Percentiles rank a stretch among this genome's conserved stretches.
phyloP scores from a whole-genome alignment of 1,284 basidiomycete genomes.

The Boletus coffeatus region DNA sequence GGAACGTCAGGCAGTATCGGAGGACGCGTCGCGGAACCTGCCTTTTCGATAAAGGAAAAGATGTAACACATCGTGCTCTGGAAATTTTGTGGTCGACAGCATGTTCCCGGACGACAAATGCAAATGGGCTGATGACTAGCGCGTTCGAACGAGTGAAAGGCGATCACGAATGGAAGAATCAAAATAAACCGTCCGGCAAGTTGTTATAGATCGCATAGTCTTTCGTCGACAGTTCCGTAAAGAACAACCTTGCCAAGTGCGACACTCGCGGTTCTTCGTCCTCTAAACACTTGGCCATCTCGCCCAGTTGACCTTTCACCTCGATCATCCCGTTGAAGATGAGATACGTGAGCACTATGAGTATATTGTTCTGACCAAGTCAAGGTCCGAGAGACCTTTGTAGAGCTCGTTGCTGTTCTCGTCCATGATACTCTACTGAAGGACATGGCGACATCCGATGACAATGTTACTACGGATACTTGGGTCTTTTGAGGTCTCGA shows the following conservation, averaged over 20 bases:
- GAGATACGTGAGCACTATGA: slow-evolving; percentile 98
- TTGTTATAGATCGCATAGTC: slow-evolving; percentile 99
- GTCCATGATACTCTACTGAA: slow-evolving; percentile 91
- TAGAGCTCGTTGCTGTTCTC: slow-evolving; percentile 97
- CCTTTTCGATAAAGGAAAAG: slow-evolving; percentile 97
- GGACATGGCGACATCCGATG: slow-evolving; percentile 96
- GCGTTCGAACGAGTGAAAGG: neutral
- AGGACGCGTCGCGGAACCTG: slow-evolving; percentile 19
- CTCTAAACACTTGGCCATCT: slow-evolving; percentile 99
- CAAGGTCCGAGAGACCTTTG: slow-evolving; percentile 83
- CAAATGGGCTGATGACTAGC: slow-evolving; percentile 72
- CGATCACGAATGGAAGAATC: neutral
- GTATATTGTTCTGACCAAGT: slow-evolving; percentile 93
- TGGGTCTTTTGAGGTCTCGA: slow-evolving; percentile 86
- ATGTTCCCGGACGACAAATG: slow-evolving; percentile 88
- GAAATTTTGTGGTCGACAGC: slow-evolving; percentile 89
- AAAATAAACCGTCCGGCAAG: slow-evolving; percentile 62
- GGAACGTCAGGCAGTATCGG: neutral
- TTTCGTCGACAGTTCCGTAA: slow-evolving; percentile 94
- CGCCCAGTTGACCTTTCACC: slow-evolving; percentile 97
- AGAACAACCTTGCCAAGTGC: slow-evolving; percentile 96
- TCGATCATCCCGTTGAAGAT: slow-evolving; percentile 97
- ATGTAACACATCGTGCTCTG: slow-evolving; percentile 94
- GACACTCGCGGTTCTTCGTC: slow-evolving; percentile 87
- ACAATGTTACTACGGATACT: slow-evolving; percentile 94